Percentiles rank a stretch among this genome's conserved stretches.
phyloP scores from a whole-genome alignment of 2,329 filamentous ascomycete species.

The Hypomyces perniciosus region DNA sequence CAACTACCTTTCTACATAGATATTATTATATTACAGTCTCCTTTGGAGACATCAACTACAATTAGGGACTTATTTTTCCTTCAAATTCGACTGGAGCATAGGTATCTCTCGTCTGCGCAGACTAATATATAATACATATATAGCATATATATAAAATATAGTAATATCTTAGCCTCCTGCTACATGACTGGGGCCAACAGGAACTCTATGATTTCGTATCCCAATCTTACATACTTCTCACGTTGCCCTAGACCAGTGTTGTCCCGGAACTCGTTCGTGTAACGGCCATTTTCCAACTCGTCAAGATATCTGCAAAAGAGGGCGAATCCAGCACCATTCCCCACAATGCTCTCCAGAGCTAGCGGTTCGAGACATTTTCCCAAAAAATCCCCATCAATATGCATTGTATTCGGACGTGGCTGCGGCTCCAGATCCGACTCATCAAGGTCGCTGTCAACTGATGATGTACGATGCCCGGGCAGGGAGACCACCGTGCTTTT shows the following conservation, averaged over 20 bases:
- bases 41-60: too few relatives aligned
- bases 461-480: background rate
- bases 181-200: constrained; percentile 46
- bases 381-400: constrained; percentile 63
- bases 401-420: constrained; percentile 44
- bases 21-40: background rate
- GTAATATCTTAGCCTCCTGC: background rate
- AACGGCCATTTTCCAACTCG: constrained; percentile 40
- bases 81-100: too few relatives aligned
- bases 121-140: too few relatives aligned
- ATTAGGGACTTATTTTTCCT: too few relatives aligned
- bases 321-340: constrained; percentile 25
- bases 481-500: constrained; percentile 43
- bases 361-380: constrained; percentile 44
- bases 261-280: constrained; percentile 30
- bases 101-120: too few relatives aligned
- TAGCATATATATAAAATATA: too few relatives aligned
- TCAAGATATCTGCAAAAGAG: constrained; percentile 45
- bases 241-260: constrained; percentile 15
- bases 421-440: constrained; percentile 30
- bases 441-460: constrained; percentile 16
- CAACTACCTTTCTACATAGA: too few relatives aligned
- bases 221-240: constrained; percentile 39
- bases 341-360: constrained; percentile 38
- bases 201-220: constrained; percentile 50